Conservation (phyloP, 139 green algal genomes). For the Chlorella ohadii region DNA sequence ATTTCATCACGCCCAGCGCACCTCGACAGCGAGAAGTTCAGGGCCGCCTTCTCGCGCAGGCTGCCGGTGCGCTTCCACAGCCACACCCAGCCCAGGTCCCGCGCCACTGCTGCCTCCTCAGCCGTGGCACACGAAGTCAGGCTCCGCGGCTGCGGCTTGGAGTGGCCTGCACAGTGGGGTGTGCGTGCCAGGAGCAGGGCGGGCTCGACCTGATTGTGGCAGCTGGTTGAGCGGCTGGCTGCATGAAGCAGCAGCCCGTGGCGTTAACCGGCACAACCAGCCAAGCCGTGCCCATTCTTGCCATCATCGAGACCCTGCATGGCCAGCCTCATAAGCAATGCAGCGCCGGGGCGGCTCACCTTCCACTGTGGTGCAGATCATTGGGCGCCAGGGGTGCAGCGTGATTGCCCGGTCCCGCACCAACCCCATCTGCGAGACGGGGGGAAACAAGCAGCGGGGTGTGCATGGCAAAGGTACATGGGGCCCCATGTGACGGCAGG, state of each 20-base stretch:
- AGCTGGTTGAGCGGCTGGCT: too few species aligned
- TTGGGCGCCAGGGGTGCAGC: constrained; percentile 29
- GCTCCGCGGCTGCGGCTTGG: constrained; percentile 24
- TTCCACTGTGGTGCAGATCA: constrained; percentile 22
- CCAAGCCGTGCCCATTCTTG: too few species aligned
- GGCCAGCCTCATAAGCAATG: too few species aligned
- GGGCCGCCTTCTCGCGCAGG: constrained; percentile 13
- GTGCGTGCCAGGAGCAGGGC: too few species aligned
- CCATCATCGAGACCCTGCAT: too few species aligned
- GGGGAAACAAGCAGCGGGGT: neutral
- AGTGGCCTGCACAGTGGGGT: constrained; percentile 3
- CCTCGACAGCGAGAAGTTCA: constrained; percentile 30
- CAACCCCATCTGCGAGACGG: neutral
- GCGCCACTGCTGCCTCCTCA: constrained; percentile 20
- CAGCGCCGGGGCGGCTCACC: neutral
- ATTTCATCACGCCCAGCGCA: neutral
- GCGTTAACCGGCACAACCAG: too few species aligned
- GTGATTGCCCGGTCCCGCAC: constrained; percentile 24
- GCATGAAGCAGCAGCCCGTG: too few species aligned
- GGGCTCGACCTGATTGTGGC: too few species aligned
- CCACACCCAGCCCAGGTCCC: constrained; percentile 29
- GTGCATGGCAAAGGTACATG: too few species aligned
- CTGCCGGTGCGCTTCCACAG: constrained; percentile 19
- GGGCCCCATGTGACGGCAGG: too few species aligned
- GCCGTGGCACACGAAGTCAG: constrained; percentile 16